Base-by-base conservation (phyloP, 2,329 filamentous ascomycete species). In the Ceratocystis ficicola region DNA sequence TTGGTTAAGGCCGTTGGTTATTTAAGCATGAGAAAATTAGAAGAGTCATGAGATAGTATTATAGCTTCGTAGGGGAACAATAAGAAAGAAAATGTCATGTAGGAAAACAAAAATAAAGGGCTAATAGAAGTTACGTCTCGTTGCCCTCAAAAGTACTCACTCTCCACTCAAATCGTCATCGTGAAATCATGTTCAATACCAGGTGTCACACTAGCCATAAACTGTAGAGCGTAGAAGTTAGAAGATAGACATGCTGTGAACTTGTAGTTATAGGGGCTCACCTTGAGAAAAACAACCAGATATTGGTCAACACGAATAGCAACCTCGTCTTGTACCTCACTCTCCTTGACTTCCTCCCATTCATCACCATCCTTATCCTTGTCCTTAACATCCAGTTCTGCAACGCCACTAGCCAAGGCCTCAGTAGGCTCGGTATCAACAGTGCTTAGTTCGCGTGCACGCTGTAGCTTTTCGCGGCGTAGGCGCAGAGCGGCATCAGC, bases 121-220 rank as follows among this genome's bases (percentile, higher is more conserved):
- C 41, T 10, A 44, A 12, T 12, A 65, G 32, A 59, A 7, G 17
- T 5, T 52, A 10, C 17, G 20, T 28, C 48, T 15, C 3, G 22
- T 4, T 52, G 48, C 20, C 22, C 4, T 28, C 48, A 28, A 52
- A 28, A 52, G 3, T 1, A 52, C 48, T 2, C 7, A 22, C n/a
- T 57, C 15, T 5, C 46, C 44, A n/a, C 50, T 80, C 80, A 96
- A 48, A 96, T 86, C 5, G 90, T 89, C 91, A 96, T 96, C 0
- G 93, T 97, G 75, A 95, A 96, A 74, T 97, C 93, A 75, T 96
- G 90, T 77, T 97, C 93, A 75, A 99, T 97, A 61, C 92, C 92
- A 5, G 94, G 94, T 17, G 93, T 97, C 57, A 99, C 94, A 71
- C 87, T 94, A 44, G 87, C 86, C 79, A 90, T 89, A 75, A 90